A percentile compares a stretch with the other conserved stretches of the same genome.
phyloP scores from a whole-genome alignment of 1,139 yeast genomes.

The Blastobotrys serpentis region DNA sequence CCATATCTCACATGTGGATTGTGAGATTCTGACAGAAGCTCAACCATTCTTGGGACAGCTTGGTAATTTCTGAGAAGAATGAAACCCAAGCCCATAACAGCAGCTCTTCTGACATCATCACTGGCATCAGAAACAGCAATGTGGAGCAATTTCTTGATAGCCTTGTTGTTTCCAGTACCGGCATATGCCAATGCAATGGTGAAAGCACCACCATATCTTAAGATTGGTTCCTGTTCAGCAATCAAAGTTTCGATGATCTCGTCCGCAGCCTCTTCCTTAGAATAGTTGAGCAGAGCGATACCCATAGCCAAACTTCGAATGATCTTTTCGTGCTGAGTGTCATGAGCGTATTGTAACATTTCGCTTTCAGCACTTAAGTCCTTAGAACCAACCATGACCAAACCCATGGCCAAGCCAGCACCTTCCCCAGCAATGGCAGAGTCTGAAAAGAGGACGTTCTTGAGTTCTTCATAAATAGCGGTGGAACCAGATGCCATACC shows the following conservation, averaged over 20 bases:
- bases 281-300: constrained; percentile 80
- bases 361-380: constrained; percentile 68
- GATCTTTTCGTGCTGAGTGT: constrained; percentile 93
- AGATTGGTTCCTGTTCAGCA: constrained; percentile 73
- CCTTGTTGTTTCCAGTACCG: constrained; percentile 89
- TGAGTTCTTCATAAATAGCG: constrained; percentile 76
- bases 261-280: constrained; percentile 82
- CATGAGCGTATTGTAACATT: constrained; percentile 89
- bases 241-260: constrained; percentile 64
- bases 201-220: constrained; percentile 95
- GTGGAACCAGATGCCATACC: constrained; percentile 89
- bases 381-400: constrained; percentile 94
- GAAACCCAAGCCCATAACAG: constrained; percentile 93
- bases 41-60: constrained; percentile 94
- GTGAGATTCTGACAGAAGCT: constrained; percentile 87
- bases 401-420: constrained; percentile 95
- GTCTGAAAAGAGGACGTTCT: constrained; percentile 82
- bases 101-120: constrained; percentile 95
- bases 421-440: constrained; percentile 96
- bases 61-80: constrained; percentile 86
- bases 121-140: constrained; percentile 95
- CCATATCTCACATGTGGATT: constrained; percentile 99
- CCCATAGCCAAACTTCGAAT: constrained; percentile 91
- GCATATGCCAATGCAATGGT: constrained; percentile 94
- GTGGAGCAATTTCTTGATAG: constrained; percentile 83